A percentile compares a stretch with the other conserved stretches of the same genome.
These are phyloP conservation scores for Tephrocybe rancida DNA, from an alignment of 768 basidiomycete species.

Conservation along the genomic window DNA sequence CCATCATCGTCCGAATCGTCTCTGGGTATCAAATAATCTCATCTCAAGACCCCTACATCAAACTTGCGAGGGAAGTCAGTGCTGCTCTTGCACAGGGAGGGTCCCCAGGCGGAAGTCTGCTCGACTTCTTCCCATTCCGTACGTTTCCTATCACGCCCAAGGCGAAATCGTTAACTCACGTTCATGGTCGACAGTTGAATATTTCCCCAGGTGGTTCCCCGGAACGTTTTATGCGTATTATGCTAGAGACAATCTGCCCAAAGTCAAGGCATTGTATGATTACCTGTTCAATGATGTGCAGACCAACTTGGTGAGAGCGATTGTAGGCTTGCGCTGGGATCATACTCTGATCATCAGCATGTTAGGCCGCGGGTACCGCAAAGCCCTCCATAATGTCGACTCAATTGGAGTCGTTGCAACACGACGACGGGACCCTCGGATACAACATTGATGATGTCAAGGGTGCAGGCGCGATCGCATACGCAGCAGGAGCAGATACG, in stretches of 20 bases:
- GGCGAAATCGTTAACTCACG: not conserved
- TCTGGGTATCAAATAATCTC: conserved; percentile 17
- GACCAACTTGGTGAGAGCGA: conserved; percentile 15
- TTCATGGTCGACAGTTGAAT: not conserved
- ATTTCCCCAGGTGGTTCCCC: conserved; percentile 23
- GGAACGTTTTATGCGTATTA: conserved; percentile 18
- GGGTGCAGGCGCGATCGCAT: conserved; percentile 10
- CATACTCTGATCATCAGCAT: not conserved
- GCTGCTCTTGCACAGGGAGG: conserved; percentile 3
- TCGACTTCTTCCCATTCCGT: conserved; percentile 22
- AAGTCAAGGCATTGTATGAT: conserved; percentile 9
- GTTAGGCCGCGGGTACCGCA: conserved; percentile 12
- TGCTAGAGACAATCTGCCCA: conserved; percentile 10
- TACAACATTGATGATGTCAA: conserved; percentile 12
- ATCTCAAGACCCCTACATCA: conserved; percentile 16
- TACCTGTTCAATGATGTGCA: conserved; percentile 14
- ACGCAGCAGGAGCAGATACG: conserved; percentile 19
- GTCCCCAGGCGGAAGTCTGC: conserved; percentile 8
- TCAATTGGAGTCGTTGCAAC: conserved; percentile 11
- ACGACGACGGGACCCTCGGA: conserved; percentile 1
- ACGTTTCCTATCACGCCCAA: not conserved
- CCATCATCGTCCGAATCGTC: conserved; percentile 15
- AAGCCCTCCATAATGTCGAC: conserved; percentile 3
- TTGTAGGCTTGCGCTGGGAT: not conserved
- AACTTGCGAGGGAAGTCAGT: conserved; percentile 8